Evolutionary conservation across 2,329 filamentous ascomycete genomes (phyloP), one percentile per base, ranked within the genome.

Genomic region (Lojkania enalia): DNA sequence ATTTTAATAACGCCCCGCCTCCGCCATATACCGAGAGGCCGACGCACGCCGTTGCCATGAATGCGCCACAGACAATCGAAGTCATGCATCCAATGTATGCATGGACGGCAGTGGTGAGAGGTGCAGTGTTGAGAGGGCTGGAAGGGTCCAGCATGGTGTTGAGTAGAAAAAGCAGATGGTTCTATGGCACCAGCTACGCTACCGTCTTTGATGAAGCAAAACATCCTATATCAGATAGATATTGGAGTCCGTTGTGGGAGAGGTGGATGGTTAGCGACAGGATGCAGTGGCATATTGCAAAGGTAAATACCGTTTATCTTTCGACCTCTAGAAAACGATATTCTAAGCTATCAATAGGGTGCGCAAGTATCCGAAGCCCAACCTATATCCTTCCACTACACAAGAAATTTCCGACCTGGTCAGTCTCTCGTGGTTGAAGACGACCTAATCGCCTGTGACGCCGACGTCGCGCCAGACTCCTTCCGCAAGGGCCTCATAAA

Each of bases 261-360:
- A 72, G 86, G 37, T 90, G 86, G 86, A 90, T 90, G 86, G 87
- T 91, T 5, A 84, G 80, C 35, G 86, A 91, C 66, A 78, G 87
- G 36, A 90, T 92, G 86, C 86, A 90, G 70, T 91, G 88, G 88
- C 87, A 90, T 67, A 88, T 90, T 63, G 81, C 83, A 49, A 90
- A 89, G 79, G 85, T 84, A 58, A 56, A 75, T 35, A 14, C 14
- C 19, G 16, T 23, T 19, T n/a, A 35, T 14, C 4, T 23, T 42
- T 15, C 15, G n/a, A 25, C 21, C 20, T 15, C 12, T 23, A 7
- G 16, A 5, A 20, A 30, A 27, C 25, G 9, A 33, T 11, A 33
- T 33, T 16, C 30, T 6, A 33, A 11, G 9, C 30, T 33, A 11
- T 15, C 9, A 7, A 16, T 51, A 87, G 84, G 87, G 86, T 46